Base-by-base conservation (phyloP, 371 early-diverging fungal genomes). In the Lichtheimia corymbifera region DNA sequence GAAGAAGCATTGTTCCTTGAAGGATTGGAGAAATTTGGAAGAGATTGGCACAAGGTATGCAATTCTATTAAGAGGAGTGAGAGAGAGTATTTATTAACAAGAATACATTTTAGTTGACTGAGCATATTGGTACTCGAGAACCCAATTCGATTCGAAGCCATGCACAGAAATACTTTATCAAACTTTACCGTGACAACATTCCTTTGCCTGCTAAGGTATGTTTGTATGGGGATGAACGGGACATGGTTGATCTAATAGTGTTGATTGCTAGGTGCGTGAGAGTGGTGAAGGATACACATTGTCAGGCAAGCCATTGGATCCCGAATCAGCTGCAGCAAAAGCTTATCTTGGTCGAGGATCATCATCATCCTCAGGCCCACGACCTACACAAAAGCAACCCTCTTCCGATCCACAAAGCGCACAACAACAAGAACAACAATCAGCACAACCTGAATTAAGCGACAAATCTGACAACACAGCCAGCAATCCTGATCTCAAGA, bases 101-200 rank as follows among this genome's bases (percentile, higher is more conserved):
- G 35, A 35, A 2, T 2, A 35, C 9, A 0, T 35, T 35, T 7
- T 72, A 90, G 88, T 73, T 95, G 41, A 81, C 85, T 27, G 76
- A 79, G 25, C 86, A 89, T 54, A 87, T 95, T 28, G 83, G 68
- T 25, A 95, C 93, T 3, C 80, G 95, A 55, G 91, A 93, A 64
- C 63, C 89, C 35, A 89, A 91, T 62, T 91, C 93, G 5, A 89
- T 95, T 55, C 80, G 93, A 63, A 91, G 92, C 61, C 95, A 93
- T 68, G 94, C 94, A 42, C 94, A 94, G 74, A 94, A 93, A 70
- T 90, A 93, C 67, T 92, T 95, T 59, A 94, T 94, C 68, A 91
- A 92, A 65, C 74, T 95, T 70, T 95, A 80, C 70, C 77, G 95
- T 47, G 95, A 93, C 66, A 82, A 79, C 25, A 70, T 89, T 35